These are phyloP conservation scores for Neofusicoccum cordaticola DNA, from an alignment of 2,329 filamentous ascomycete species.

Conservation along the genomic window DNA sequence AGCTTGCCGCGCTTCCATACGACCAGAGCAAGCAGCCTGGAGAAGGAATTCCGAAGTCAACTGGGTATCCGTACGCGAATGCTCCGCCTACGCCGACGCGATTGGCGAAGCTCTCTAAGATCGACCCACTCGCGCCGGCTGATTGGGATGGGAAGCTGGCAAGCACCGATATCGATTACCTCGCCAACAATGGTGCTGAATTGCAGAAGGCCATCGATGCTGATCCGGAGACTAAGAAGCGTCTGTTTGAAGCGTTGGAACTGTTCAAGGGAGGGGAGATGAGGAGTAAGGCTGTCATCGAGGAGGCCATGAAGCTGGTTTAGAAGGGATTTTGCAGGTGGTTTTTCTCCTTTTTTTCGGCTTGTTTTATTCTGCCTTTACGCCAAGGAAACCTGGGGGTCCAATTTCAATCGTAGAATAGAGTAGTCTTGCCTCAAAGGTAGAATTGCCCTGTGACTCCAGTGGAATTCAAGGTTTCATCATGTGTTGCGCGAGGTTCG, in stretches of 20 bases:
- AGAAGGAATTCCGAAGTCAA: conserved; percentile 40
- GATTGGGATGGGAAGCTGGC: conserved; percentile 42
- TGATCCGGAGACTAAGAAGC: conserved; percentile 38
- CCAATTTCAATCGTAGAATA: neutral
- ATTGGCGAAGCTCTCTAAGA: conserved; percentile 34
- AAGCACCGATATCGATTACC: conserved; percentile 45
- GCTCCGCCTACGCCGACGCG: conserved; percentile 33
- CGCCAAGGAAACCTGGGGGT: neutral
- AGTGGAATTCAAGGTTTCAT: neutral
- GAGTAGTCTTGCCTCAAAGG: neutral
- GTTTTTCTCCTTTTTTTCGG: conserved; percentile 2
- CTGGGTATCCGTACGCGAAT: conserved; percentile 38
- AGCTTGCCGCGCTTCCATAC: conserved; percentile 41
- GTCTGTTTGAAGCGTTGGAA: conserved; percentile 40
- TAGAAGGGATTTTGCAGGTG: neutral
- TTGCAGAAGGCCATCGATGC: conserved; percentile 44
- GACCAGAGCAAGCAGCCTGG: conserved; percentile 39
- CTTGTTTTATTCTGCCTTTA: neutral
- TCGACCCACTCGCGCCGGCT: conserved; percentile 41
- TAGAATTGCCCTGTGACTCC: neutral
- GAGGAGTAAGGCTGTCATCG: conserved; percentile 39
- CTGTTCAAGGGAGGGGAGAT: conserved; percentile 43
- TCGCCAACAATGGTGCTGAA: conserved; percentile 44
- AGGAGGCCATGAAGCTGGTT: conserved; percentile 30
- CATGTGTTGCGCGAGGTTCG: neutral